phyloP scores from a whole-genome alignment of 805 yeast genomes.

The Hyphopichia homilentoma region DNA sequence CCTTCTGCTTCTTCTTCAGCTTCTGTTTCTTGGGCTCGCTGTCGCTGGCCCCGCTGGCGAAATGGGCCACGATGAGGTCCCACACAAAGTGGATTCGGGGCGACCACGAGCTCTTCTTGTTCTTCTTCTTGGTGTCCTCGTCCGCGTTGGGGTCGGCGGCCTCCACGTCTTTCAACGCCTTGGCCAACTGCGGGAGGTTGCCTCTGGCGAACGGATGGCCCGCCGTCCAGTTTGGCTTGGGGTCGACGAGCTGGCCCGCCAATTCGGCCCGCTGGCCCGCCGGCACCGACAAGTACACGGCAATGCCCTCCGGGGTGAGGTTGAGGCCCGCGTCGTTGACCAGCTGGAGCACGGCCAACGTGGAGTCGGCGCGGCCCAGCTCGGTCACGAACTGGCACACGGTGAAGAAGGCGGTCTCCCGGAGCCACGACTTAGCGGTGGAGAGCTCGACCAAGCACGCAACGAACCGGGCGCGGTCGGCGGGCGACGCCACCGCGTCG shows the following conservation, averaged over 20 bases:
- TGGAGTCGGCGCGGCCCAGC: slow-evolving; percentile 14
- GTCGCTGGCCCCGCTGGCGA: slow-evolving; percentile 15
- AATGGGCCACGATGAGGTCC: slow-evolving; percentile 52
- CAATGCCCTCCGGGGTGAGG: slow-evolving; percentile 74
- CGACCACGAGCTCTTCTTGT: slow-evolving; percentile 66
- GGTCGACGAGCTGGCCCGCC: slow-evolving; percentile 6
- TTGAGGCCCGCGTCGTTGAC: slow-evolving; percentile 54
- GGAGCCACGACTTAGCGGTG: slow-evolving; percentile 70
- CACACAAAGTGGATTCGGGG: slow-evolving; percentile 77
- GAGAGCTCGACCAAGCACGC: slow-evolving; percentile 58
- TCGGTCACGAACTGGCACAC: slow-evolving; percentile 47
- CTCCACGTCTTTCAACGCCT: slow-evolving; percentile 59
- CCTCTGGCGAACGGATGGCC: slow-evolving; percentile 73
- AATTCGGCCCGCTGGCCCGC: slow-evolving; percentile 12
- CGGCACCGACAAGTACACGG: slow-evolving; percentile 60
- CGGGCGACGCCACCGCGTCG: slow-evolving; percentile 25
- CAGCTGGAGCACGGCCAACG: slow-evolving; percentile 28
- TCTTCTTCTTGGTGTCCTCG: slow-evolving; percentile 25
- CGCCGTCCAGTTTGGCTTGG: slow-evolving; percentile 53
- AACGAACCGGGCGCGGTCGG: too few relatives aligned
- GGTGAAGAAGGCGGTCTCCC: slow-evolving; percentile 77
- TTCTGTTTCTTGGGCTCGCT: slow-evolving; percentile 32
- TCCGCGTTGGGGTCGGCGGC: slow-evolving; percentile 33
- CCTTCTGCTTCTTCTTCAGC: slow-evolving; percentile 15
- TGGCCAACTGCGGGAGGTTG: slow-evolving; percentile 57